Evolutionary conservation across 306 rosid species (phyloP).

Genomic region (Dalbergia oliveri): DNA sequence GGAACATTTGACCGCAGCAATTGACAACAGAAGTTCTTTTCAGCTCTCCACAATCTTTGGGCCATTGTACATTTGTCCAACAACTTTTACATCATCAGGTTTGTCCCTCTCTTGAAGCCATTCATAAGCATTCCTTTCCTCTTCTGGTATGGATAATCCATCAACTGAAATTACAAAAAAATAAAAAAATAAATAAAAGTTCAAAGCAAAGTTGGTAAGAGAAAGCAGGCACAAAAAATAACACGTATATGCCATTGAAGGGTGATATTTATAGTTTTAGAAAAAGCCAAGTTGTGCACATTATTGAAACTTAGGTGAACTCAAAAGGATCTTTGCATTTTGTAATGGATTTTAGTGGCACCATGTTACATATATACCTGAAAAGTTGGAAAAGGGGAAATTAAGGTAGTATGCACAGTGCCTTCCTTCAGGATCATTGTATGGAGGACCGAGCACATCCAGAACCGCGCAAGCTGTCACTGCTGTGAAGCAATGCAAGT

Average conservation of each 20-base stretch:
- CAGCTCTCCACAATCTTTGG: constrained; percentile 64
- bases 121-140: constrained; percentile 64
- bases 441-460: constrained; percentile 96
- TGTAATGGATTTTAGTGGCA: background rate
- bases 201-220: too few species aligned
- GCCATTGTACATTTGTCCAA: constrained; percentile 69
- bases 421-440: constrained; percentile 85
- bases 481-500: constrained; percentile 94
- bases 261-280: background rate
- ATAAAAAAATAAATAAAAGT: background rate
- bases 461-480: constrained; percentile 92
- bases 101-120: constrained; percentile 87
- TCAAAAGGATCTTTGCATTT: background rate
- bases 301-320: background rate
- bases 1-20: constrained; percentile 36
- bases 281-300: background rate
- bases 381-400: constrained; percentile 60
- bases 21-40: background rate
- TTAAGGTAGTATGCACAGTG: constrained; percentile 79
- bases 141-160: constrained; percentile 60
- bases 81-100: constrained; percentile 64
- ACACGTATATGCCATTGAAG: background rate
- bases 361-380: constrained; percentile 60
- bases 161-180: constrained; percentile 51
- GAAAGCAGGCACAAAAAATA: background rate